Conservation (phyloP, 116 monocot species). For the Papilionanthe hybrid region DNA sequence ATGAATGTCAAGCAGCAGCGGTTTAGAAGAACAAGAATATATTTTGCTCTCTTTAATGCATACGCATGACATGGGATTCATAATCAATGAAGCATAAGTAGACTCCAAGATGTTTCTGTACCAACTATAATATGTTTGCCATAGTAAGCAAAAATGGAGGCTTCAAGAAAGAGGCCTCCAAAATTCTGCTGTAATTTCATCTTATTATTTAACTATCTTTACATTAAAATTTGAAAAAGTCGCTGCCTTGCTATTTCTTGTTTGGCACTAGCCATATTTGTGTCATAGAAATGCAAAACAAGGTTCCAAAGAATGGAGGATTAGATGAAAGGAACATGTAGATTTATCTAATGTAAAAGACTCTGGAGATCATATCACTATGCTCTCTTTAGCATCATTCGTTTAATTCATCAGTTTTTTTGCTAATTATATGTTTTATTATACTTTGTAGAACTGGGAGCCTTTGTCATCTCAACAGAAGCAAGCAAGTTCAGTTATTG, state of each 20-base stretch:
- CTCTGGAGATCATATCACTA: not conserved
- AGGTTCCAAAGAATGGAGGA: not conserved
- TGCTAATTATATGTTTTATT: not conserved
- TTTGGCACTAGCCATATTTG: not conserved
- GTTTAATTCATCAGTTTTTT: not conserved
- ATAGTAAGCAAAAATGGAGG: not conserved
- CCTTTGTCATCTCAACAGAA: constrained; percentile 62
- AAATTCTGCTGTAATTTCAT: not conserved
- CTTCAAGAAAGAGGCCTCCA: not conserved
- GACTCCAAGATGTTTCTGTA: not conserved
- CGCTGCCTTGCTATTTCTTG: not conserved
- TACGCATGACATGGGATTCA: not conserved
- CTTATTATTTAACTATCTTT: too few species aligned
- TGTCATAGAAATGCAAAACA: not conserved
- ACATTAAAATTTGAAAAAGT: not conserved
- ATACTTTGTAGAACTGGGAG: constrained; percentile 46
- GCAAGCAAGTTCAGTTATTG: constrained; percentile 60
- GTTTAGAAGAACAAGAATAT: not conserved
- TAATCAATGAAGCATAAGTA: not conserved
- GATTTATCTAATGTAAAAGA: not conserved
- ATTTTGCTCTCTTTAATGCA: not conserved
- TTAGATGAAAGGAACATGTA: too few species aligned
- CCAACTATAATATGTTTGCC: not conserved
- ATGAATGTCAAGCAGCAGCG: not conserved
- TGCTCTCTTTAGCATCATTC: not conserved